Evolutionary conservation across 768 basidiomycete species (phyloP).

Genomic region (Tylopilus subfusipes): DNA sequence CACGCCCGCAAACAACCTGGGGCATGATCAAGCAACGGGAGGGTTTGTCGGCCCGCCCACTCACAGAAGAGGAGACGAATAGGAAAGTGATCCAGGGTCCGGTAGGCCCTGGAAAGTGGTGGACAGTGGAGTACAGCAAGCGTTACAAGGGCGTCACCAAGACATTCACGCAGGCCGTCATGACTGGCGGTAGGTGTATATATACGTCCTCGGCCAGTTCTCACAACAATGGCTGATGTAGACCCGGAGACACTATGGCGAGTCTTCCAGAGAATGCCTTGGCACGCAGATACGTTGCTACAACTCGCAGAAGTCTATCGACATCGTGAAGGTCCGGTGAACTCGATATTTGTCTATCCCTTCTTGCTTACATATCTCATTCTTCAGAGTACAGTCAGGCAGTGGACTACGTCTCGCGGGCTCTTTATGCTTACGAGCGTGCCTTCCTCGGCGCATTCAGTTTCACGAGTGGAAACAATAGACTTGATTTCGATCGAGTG

Average conservation of each 20-base stretch:
- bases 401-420: constrained; percentile 87
- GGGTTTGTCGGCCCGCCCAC: constrained; percentile 62
- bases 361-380: background rate
- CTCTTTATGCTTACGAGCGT: constrained; percentile 90
- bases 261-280: constrained; percentile 73
- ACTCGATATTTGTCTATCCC: background rate
- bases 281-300: constrained; percentile 85
- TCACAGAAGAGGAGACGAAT: constrained; percentile 53
- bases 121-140: constrained; percentile 84
- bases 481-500: constrained; percentile 85
- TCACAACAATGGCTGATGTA: constrained; percentile 24
- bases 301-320: constrained; percentile 35
- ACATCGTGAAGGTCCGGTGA: constrained; percentile 74
- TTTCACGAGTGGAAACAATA: constrained; percentile 73
- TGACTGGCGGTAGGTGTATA: constrained; percentile 66
- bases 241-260: constrained; percentile 79
- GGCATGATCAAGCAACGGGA: constrained; percentile 65
- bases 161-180: constrained; percentile 77
- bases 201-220: background rate
- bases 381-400: constrained; percentile 73
- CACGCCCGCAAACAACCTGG: constrained; percentile 74
- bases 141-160: constrained; percentile 79
- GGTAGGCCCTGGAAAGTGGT: constrained; percentile 68
- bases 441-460: constrained; percentile 85
- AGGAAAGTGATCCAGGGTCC: constrained; percentile 42